Conservation (phyloP, 768 basidiomycete genomes). For the Crassisporium funariophilum region DNA sequence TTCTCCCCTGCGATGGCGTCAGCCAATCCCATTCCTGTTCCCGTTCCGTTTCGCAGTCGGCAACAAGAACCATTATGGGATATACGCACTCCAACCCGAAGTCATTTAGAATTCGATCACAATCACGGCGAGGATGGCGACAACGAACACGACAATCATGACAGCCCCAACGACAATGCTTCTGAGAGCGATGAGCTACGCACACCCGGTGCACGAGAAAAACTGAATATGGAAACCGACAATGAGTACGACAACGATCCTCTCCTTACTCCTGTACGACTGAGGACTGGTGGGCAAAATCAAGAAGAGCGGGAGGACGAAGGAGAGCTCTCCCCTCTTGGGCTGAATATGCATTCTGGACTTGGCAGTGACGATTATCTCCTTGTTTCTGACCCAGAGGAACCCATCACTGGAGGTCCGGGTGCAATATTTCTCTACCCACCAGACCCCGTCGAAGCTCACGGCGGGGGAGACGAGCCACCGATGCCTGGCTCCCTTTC, state of each 20-base stretch:
- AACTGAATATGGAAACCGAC: conserved; percentile 12
- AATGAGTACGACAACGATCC: conserved; percentile 23
- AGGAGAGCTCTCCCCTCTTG: conserved; percentile 23
- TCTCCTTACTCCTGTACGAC: conserved; percentile 21
- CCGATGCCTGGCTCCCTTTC: conserved; percentile 27
- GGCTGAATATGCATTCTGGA: conserved; percentile 24
- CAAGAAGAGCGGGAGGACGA: conserved; percentile 8
- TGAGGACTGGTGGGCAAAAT: too few species aligned
- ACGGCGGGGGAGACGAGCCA: conserved; percentile 8
- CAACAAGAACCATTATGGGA: conserved; percentile 19
- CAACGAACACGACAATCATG: conserved; percentile 11
- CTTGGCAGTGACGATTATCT: conserved; percentile 15
- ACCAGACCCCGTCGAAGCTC: background rate
- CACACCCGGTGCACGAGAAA: conserved; percentile 15
- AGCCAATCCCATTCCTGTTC: conserved; percentile 7
- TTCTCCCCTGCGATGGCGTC: conserved; percentile 18
- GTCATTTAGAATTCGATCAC: conserved; percentile 1
- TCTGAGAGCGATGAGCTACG: conserved; percentile 17
- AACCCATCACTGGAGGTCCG: background rate
- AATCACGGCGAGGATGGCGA: conserved; percentile 10
- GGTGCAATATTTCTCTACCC: too few species aligned
- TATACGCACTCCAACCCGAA: conserved; percentile 16
- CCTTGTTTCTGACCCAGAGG: conserved; percentile 13
- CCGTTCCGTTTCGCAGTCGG: conserved; percentile 20
- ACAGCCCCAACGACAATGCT: conserved; percentile 12